These are phyloP conservation scores for Aspergillus chevalieri DNA, from an alignment of 2,329 filamentous ascomycete species.

Conservation along the genomic window DNA sequence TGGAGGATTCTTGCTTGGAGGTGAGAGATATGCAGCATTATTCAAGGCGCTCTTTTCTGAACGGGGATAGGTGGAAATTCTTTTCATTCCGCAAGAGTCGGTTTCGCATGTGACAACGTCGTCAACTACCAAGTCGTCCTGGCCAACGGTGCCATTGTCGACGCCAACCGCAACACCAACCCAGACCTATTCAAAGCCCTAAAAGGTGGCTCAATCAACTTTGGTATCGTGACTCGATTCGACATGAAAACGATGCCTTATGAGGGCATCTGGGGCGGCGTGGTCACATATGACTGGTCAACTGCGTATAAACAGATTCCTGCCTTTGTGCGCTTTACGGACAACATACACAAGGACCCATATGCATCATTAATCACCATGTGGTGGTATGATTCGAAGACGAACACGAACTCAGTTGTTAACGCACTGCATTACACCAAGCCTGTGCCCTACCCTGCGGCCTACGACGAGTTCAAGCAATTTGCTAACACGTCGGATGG, in stretches of 20 bases:
- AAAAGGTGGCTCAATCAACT: constrained; percentile 54
- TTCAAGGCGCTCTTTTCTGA: background rate
- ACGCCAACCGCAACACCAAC: constrained; percentile 38
- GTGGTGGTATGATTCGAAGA: constrained; percentile 25
- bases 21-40: constrained; percentile 4
- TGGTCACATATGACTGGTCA: constrained; percentile 8
- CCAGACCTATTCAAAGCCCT: constrained; percentile 49
- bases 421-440: constrained; percentile 8
- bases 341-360: constrained; percentile 14
- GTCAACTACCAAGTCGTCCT: constrained; percentile 49
- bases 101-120: constrained; percentile 48
- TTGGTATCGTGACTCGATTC: constrained; percentile 35
- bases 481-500: constrained; percentile 12
- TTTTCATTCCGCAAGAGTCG: constrained; percentile 42
- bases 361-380: constrained; percentile 33
- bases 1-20: constrained; percentile 18
- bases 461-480: constrained; percentile 8
- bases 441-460: constrained; percentile 7
- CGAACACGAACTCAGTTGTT: constrained; percentile 9
- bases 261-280: constrained; percentile 20
- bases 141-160: constrained; percentile 44
- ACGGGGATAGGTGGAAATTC: constrained; percentile 40
- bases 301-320: constrained; percentile 14
- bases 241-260: constrained; percentile 15
- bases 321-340: constrained; percentile 14